These are phyloP conservation scores for Pilobolus umbonatus DNA, from an alignment of 192 early-diverging fungal species.

Conservation along the genomic window DNA sequence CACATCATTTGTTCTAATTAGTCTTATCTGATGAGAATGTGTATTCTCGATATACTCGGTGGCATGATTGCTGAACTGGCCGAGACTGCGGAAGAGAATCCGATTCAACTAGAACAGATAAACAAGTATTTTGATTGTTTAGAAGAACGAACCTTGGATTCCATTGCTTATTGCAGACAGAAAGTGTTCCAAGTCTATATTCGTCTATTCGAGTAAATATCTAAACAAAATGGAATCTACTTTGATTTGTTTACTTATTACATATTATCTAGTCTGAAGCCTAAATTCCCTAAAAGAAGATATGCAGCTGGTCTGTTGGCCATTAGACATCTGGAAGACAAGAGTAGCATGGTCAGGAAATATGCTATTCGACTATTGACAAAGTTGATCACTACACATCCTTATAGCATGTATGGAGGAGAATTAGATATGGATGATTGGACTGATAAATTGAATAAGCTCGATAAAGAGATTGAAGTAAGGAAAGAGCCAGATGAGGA, in stretches of 20 bases:
- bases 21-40: constrained; percentile 81
- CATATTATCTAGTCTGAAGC: constrained; percentile 26
- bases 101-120: constrained; percentile 66
- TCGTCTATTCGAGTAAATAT: constrained; percentile 70
- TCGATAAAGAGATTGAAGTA: constrained; percentile 67
- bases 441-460: constrained; percentile 56
- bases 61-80: constrained; percentile 77
- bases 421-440: constrained; percentile 69
- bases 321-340: constrained; percentile 83
- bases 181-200: constrained; percentile 85
- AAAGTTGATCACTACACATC: constrained; percentile 79
- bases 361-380: constrained; percentile 85
- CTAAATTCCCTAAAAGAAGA: constrained; percentile 73
- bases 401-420: constrained; percentile 85
- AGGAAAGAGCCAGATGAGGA: constrained; percentile 10
- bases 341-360: constrained; percentile 83
- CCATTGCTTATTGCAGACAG: constrained; percentile 76
- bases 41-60: constrained; percentile 86
- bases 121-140: constrained; percentile 87
- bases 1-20: constrained; percentile 25
- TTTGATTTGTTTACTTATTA: neutral
- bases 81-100: constrained; percentile 62
- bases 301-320: constrained; percentile 64
- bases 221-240: no score
- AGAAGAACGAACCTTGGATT: constrained; percentile 88